phyloP scores from a whole-genome alignment of 208 protist species.

The Acanthamoeba culbertsoni region DNA sequence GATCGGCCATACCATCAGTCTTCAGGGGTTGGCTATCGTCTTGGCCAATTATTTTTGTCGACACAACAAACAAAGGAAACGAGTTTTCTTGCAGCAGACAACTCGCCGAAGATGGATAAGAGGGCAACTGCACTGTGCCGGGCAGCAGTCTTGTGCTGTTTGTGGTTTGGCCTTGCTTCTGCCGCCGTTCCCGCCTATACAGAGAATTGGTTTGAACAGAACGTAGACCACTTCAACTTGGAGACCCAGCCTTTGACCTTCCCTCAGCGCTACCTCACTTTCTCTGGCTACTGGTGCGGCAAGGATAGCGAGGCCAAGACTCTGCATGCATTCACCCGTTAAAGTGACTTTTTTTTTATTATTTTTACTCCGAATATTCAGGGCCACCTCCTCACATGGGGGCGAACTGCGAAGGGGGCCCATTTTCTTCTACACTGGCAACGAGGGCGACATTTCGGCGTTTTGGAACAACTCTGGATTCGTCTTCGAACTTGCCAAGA shows the following conservation, averaged over 20 bases:
- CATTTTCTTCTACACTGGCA: slow-evolving; percentile 67
- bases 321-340: too few relatives aligned
- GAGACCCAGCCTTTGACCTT: not conserved
- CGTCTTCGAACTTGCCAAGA: slow-evolving; percentile 81
- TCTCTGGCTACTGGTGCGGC: not conserved
- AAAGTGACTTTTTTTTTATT: not conserved
- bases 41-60: too few relatives aligned
- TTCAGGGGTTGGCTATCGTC: not conserved
- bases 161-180: not conserved
- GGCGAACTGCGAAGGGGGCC: not conserved
- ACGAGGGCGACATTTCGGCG: slow-evolving; percentile 66
- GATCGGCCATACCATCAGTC: not conserved
- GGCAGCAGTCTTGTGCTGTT: not conserved
- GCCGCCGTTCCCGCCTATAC: not conserved
- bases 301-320: too few relatives aligned
- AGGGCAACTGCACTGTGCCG: too few relatives aligned
- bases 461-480: slow-evolving; percentile 75
- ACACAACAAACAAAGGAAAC: too few relatives aligned
- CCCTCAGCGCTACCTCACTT: slow-evolving; percentile 45
- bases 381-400: not conserved
- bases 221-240: slow-evolving; percentile 44
- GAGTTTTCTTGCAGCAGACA: too few relatives aligned
- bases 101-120: too few relatives aligned
- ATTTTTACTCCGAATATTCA: not conserved
- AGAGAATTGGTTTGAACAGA: slow-evolving; percentile 47